Evolutionary conservation across 148 eudicot species (phyloP).

Genomic region (Silene uniflora): DNA sequence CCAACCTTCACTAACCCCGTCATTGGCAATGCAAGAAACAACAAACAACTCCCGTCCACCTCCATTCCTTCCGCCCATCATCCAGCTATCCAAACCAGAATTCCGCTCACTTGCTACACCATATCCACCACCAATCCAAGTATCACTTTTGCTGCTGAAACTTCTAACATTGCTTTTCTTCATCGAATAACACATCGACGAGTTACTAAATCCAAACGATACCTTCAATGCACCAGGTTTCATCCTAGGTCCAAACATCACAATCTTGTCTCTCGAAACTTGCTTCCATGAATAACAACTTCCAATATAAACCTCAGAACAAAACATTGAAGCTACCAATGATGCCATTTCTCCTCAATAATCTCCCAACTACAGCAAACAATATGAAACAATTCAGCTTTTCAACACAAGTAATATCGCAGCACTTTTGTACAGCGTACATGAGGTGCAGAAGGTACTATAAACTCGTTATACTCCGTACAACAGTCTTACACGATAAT

Average conservation of each 20-base stretch:
- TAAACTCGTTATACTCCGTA: too few species aligned
- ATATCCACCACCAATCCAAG: conserved; percentile 7
- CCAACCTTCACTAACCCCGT: conserved; percentile 17
- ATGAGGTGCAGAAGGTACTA: too few species aligned
- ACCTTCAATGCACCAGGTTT: conserved; percentile 3
- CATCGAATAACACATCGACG: not conserved
- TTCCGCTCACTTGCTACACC: conserved; percentile 3
- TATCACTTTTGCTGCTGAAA: not conserved
- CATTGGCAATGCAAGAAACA: conserved; percentile 24
- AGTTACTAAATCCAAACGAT: conserved; percentile 6
- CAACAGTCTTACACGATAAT: too few species aligned
- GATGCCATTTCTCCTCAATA: conserved; percentile 23
- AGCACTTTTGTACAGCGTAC: too few species aligned
- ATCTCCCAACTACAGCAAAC: not conserved
- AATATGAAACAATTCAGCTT: not conserved
- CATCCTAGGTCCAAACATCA: not conserved
- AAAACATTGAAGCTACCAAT: conserved; percentile 16
- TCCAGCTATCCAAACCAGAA: conserved; percentile 13
- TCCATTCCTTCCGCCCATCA: conserved; percentile 6
- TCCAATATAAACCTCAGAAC: conserved; percentile 11
- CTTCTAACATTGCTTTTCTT: not conserved
- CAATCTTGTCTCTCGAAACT: not conserved
- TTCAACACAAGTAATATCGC: too few species aligned
- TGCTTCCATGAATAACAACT: conserved; percentile 17
- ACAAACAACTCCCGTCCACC: not conserved